Evolutionary conservation across 2,329 filamentous ascomycete genomes (phyloP), one percentile per base, ranked within the genome.

Genomic region (Sclerotinia sclerotiorum): DNA sequence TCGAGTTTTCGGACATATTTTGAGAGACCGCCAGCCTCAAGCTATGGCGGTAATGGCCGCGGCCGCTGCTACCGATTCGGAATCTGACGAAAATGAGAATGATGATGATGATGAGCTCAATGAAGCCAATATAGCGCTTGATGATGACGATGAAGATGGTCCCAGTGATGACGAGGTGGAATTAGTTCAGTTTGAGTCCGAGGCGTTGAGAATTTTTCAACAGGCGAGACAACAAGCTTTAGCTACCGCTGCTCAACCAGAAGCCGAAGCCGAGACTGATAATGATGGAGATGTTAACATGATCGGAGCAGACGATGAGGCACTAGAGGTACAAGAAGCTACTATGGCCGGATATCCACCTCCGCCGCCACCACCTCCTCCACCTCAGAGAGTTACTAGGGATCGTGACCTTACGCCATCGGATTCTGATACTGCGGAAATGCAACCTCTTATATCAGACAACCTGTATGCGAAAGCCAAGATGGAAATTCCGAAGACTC

Each of bases 401-500:
- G 85, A 89, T 69, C 84, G 85, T 70, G 88, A 88, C 72, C 82
- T 87, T 32, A 91, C 89, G 5, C 88, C 89, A 5, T 90, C 89
- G 2, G 90, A 92, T 74, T 91, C 90, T 5, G 90, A 93, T 73
- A 90, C 87, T 48, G 86, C 87, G 49, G 89, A 90, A 71, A 73
- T 75, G 69, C 75, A 76, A 44, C 86, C 88, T 56, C 81, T 90
- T 52, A 88, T 90, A 65, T 85, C 87, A 5, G 82, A 87, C 3
- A 83, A 82, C 0, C 83, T 87, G 17, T 88, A 87, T 74, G 82
- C 85, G 29, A 90, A 90, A 76, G 84, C 86, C 4, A 88, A 88
- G 69, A 79, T 91, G 44, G 86, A 90, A 15, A 90, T 98, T 32
- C 95, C 95, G 6, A 91, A 90, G 76, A 98, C 95, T 0, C 94